Percentiles rank a stretch among this genome's conserved stretches.
These are phyloP conservation scores for Xylaria cubensis DNA, from an alignment of 495 filamentous ascomycete species.

Conservation along the genomic window DNA sequence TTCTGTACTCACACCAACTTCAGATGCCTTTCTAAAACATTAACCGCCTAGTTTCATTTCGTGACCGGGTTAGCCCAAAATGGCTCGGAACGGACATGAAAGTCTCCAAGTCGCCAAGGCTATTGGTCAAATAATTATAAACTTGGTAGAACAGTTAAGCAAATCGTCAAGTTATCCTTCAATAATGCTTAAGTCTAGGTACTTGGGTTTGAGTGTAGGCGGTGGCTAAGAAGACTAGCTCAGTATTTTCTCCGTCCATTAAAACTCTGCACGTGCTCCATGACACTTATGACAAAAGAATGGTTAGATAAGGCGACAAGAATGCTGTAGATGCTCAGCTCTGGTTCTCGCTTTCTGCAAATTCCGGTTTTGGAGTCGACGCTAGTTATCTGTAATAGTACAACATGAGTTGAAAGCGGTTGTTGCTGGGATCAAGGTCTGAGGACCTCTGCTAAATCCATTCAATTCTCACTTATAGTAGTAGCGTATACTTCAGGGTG, in stretches of 20 bases:
- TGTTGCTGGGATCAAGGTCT: background rate
- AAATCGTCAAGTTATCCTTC: background rate
- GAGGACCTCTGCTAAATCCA: background rate
- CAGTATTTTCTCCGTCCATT: background rate
- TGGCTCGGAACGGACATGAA: background rate
- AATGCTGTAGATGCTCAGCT: background rate
- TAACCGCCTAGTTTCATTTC: background rate
- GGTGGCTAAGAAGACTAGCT: background rate
- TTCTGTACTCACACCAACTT: background rate
- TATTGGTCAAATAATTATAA: background rate
- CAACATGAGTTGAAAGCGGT: background rate
- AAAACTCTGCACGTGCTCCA: background rate
- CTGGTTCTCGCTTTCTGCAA: background rate
- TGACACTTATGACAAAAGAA: background rate
- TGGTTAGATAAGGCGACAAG: background rate
- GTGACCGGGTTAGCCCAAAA: background rate
- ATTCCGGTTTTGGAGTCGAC: slow-evolving; percentile 8
- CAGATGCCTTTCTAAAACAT: background rate
- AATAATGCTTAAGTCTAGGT: background rate
- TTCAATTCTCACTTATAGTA: background rate
- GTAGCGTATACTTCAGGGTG: slow-evolving; percentile 1
- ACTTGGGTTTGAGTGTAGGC: background rate
- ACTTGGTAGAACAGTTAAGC: background rate
- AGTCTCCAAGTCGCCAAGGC: background rate
- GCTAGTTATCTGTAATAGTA: background rate